Evolutionary conservation across 352 stramenopile genomes (phyloP).

Genomic region (Globisporangium lucens): DNA sequence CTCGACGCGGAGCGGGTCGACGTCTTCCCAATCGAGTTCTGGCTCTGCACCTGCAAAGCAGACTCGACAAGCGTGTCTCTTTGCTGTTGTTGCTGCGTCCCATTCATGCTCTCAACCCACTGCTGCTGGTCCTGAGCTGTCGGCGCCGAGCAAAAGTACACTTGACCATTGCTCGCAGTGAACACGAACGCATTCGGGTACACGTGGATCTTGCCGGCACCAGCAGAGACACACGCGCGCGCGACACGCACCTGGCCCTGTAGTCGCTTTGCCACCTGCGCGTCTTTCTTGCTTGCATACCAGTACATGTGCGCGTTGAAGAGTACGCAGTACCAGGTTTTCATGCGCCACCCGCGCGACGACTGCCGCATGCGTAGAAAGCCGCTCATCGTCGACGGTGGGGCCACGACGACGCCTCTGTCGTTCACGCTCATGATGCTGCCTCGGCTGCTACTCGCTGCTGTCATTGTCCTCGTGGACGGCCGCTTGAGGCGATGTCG

Average conservation of each 20-base stretch:
- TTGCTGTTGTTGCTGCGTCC: neutral
- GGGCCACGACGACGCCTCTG: conserved; percentile 7
- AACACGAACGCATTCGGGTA: conserved; percentile 36
- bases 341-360: conserved; percentile 36
- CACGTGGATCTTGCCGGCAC: conserved; percentile 22
- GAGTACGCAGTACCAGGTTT: conserved; percentile 40
- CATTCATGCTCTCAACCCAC: conserved; percentile 27
- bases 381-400: conserved; percentile 17
- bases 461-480: conserved; percentile 22
- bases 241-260: conserved; percentile 20
- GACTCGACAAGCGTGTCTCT: neutral
- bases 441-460: conserved; percentile 25
- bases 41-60: neutral
- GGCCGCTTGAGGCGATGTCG: conserved; percentile 14
- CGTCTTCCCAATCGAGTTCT: conserved; percentile 1
- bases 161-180: conserved; percentile 19
- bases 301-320: conserved; percentile 27
- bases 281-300: conserved; percentile 31
- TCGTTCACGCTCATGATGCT: conserved; percentile 11
- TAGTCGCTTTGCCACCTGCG: conserved; percentile 20
- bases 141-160: conserved; percentile 34
- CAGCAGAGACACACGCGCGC: conserved; percentile 13
- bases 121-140: conserved; percentile 19
- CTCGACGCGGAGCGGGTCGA: neutral
- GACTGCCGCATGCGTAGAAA: conserved; percentile 32